phyloP scores from a whole-genome alignment of 129 eudicot species.

The Escallonia herrerae region DNA sequence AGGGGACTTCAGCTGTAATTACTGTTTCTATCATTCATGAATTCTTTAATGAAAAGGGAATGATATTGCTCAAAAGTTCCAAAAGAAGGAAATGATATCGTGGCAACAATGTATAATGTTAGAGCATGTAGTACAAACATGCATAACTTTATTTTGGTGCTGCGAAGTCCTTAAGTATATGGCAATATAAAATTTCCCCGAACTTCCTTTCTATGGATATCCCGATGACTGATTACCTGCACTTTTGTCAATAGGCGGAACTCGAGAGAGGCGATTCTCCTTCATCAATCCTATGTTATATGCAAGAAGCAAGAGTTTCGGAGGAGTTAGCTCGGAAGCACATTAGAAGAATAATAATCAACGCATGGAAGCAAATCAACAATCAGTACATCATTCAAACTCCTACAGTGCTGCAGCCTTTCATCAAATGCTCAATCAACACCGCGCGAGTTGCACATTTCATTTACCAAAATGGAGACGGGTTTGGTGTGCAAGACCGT shows the following conservation, averaged over 20 bases:
- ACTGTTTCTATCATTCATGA: no score
- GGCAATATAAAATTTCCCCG: not conserved
- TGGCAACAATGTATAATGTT: no score
- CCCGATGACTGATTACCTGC: not conserved
- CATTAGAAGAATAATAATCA: slow-evolving; percentile 4
- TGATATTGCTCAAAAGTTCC: no score
- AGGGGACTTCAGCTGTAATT: slow-evolving; percentile 40
- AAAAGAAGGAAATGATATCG: no score
- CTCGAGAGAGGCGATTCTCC: slow-evolving; percentile 30
- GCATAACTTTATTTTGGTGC: no score
- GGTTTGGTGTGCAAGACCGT: slow-evolving; percentile 43
- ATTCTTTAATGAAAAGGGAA: no score
- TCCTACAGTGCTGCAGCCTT: slow-evolving; percentile 1
- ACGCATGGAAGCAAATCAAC: slow-evolving; percentile 19
- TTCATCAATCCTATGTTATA: slow-evolving; percentile 16
- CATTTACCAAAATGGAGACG: slow-evolving; percentile 47
- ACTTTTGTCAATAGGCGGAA: slow-evolving; percentile 26
- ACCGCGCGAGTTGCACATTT: slow-evolving; percentile 36
- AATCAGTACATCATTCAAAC: not conserved
- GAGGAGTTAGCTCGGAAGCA: slow-evolving; percentile 14
- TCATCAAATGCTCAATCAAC: not conserved
- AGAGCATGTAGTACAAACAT: no score
- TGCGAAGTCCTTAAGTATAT: no score
- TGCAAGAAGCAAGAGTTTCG: slow-evolving; percentile 17
- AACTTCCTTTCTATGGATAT: not conserved